Evolutionary conservation across 345 rosid species (phyloP), one percentile per base, ranked within the genome.

Genomic region (Melaleuca quinquenervia): DNA sequence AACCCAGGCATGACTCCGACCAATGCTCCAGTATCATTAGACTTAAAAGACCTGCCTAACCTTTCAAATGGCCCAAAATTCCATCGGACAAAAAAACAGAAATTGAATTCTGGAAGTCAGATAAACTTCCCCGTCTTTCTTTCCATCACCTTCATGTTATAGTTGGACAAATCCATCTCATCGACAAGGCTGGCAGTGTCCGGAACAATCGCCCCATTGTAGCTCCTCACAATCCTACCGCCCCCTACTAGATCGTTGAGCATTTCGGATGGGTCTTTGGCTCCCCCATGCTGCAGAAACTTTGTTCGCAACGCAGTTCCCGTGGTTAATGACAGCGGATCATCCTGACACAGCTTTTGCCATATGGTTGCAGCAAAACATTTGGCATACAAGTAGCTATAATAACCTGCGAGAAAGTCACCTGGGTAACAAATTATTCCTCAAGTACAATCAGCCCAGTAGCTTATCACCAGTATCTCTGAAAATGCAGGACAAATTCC

Each of bases 291-390:
- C 89, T 88, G 94, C 56, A 97, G 91, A 82, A 96, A 84, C 84
- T 94, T 95, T 56, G 92, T 92, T 87, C 98, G 90, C 13, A 97
- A 93, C 45, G 93, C 90, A 51, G 89, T 89, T 83, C 99, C 98
- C 3, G 96, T 93, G 87, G 88, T 88, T 80, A 90, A 83, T 70
- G 98, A 95, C 54, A 97, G 92, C 7, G 99, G 98, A 92, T 97
- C 98, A 58, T 94, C 98, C 86, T 94, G 88, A 80, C 98, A 96
- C 50, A 94, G 85, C 82, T 95, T 96, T 84, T 91, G 89, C 98
- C 99, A 97, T 89, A 94, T 92, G 16, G 98, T 95, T 52, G 99
- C 93, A 6, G 99, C 95, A 84, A 95, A 92, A 86, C 98, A 97
- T 89, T 91, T 96, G 70, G 97, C 96, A 50, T 96, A 96, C 89